Conservation (phyloP, 2,329 filamentous ascomycete species). For the Fonsecaea erecta region DNA sequence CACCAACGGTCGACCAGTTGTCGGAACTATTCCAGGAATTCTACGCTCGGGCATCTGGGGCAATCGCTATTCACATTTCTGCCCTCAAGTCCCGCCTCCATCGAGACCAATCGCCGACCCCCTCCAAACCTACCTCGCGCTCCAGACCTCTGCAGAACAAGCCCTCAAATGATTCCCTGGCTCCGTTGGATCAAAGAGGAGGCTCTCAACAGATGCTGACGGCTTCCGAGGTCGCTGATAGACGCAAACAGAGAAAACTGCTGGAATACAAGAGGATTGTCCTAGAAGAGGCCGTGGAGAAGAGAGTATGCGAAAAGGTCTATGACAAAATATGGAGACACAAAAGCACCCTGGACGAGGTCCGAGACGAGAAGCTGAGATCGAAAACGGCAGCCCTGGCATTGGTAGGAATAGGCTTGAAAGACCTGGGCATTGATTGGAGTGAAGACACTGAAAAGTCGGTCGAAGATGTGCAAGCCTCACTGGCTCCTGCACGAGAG, state of each 20-base stretch:
- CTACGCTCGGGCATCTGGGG: slow-evolving; percentile 77
- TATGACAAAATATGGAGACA: slow-evolving; percentile 92
- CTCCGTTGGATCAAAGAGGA: slow-evolving; percentile 45
- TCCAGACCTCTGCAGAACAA: slow-evolving; percentile 23
- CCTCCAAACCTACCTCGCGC: slow-evolving; percentile 38
- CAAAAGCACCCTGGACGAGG: slow-evolving; percentile 88
- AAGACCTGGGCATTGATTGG: slow-evolving; percentile 80
- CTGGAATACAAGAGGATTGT: slow-evolving; percentile 76
- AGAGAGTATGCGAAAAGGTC: slow-evolving; percentile 79
- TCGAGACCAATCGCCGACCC: slow-evolving; percentile 65
- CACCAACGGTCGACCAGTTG: slow-evolving; percentile 80
- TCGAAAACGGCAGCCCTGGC: slow-evolving; percentile 90
- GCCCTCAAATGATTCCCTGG: slow-evolving; percentile 32
- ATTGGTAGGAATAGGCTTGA: slow-evolving; percentile 87
- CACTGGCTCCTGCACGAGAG: slow-evolving; percentile 71
- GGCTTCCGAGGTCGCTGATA: slow-evolving; percentile 77
- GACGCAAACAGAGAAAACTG: slow-evolving; percentile 75
- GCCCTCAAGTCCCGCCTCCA: slow-evolving; percentile 75
- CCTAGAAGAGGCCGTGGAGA: slow-evolving; percentile 89
- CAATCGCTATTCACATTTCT: slow-evolving; percentile 85
- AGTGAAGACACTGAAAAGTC: slow-evolving; percentile 61
- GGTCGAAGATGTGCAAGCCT: slow-evolving; percentile 70
- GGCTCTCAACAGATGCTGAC: slow-evolving; percentile 85
- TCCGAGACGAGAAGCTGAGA: slow-evolving; percentile 88
- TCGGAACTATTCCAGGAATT: slow-evolving; percentile 94